phyloP scores from a whole-genome alignment of 169 alveolate species.

The Cryptosporidium parvum region DNA sequence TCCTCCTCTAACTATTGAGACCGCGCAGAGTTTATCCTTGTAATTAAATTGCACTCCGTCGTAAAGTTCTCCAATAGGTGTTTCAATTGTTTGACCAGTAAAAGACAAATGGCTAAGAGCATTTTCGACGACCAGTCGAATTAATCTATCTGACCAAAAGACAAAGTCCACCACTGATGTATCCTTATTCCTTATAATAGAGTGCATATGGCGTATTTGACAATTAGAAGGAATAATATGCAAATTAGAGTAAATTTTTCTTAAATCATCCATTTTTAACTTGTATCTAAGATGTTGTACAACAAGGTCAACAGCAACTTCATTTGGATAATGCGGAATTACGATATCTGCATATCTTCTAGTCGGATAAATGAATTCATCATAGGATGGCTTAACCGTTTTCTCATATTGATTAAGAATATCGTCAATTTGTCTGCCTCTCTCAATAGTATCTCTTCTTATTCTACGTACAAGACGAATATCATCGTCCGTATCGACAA shows the following conservation, averaged over 20 bases:
- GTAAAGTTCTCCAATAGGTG: constrained; percentile 74
- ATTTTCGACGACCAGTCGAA: constrained; percentile 75
- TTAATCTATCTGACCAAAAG: constrained; percentile 75
- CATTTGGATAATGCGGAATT: constrained; percentile 80
- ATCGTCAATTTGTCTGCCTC: constrained; percentile 82
- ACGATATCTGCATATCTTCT: constrained; percentile 85
- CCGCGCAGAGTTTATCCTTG: constrained; percentile 73
- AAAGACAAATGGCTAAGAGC: constrained; percentile 73
- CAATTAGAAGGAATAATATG: constrained; percentile 72
- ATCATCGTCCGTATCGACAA: constrained; percentile 87
- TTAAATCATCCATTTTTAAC: constrained; percentile 64
- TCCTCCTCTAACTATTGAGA: constrained; percentile 75
- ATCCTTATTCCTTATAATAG: constrained; percentile 64
- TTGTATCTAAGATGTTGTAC: constrained; percentile 74
- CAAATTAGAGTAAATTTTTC: constrained; percentile 65
- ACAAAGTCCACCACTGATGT: constrained; percentile 73
- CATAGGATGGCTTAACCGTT: constrained; percentile 84
- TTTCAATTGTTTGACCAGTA: constrained; percentile 55
- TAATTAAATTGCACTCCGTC: constrained; percentile 62
- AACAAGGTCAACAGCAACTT: constrained; percentile 77
- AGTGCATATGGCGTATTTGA: constrained; percentile 76
- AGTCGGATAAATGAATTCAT: constrained; percentile 84
- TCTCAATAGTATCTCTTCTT: constrained; percentile 77
- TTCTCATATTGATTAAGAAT: constrained; percentile 79
- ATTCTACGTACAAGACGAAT: constrained; percentile 84